A percentile compares a stretch with the other conserved stretches of the same genome.
These are phyloP conservation scores for Carex arenaria DNA, from an alignment of 202 grass and related monocot species.

Conservation along the genomic window DNA sequence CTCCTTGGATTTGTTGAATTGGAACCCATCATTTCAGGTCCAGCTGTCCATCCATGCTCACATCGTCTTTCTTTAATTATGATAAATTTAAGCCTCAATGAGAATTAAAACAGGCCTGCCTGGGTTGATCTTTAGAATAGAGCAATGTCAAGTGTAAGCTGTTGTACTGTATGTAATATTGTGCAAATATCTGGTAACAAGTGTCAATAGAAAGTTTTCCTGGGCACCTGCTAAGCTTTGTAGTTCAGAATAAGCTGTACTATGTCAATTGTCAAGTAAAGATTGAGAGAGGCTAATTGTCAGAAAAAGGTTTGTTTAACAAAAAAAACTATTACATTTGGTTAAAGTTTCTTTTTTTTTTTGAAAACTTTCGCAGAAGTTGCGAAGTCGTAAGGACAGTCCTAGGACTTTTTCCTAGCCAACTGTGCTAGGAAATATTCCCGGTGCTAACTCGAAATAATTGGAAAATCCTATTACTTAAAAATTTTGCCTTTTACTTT, in stretches of 20 bases:
- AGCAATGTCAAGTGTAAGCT: not conserved
- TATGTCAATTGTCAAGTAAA: not conserved
- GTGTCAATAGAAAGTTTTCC: not conserved
- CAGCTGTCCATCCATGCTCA: not conserved
- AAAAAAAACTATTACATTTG: not conserved
- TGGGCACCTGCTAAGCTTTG: not conserved
- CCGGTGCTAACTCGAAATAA: not conserved
- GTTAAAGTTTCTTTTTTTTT: not conserved
- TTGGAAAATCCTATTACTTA: conserved; percentile 21
- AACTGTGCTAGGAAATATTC: not conserved
- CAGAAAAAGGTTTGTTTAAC: not conserved
- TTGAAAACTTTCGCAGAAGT: no score
- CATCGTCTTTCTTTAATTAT: not conserved
- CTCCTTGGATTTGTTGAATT: conserved; percentile 23
- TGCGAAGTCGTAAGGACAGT: no score
- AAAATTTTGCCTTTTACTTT: conserved; percentile 57
- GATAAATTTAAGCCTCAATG: not conserved
- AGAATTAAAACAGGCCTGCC: not conserved
- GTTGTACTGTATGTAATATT: not conserved
- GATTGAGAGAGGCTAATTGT: not conserved
- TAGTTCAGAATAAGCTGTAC: not conserved
- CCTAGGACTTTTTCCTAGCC: no score
- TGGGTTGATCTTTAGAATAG: not conserved
- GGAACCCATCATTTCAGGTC: conserved; percentile 25
- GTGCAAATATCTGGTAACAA: not conserved